Base-by-base conservation (phyloP, 2,329 filamentous ascomycete genomes). In the Lachnellula arida region DNA sequence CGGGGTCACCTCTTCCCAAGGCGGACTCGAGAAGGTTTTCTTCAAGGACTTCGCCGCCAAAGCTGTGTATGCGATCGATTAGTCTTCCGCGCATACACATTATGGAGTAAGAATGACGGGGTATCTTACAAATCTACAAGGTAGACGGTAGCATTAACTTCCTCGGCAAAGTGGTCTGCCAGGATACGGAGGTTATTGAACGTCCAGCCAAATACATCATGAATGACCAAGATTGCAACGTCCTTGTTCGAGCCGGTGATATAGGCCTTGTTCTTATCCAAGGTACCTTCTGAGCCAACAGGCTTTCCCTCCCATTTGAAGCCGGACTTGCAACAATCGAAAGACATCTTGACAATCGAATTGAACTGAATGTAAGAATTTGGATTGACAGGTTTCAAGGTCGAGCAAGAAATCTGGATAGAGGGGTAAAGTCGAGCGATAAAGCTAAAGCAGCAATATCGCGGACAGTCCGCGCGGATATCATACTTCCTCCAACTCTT, bases 101-200 rank as follows among this genome's bases (percentile, higher is more conserved):
- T n/a, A n/a, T n/a, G n/a, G n/a, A n/a, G n/a, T n/a, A n/a, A 11
- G 28, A 32, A 32, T 8, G 9, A 32, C 12, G 19, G 14, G 44
- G 11, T 12, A 32, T 46, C 44, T 25, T 46, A 46, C 44, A 34
- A 46, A 23, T 46, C 44, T 28, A 46, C 44, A 15, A 78, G 56
- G 58, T 76, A 78, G 22, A 76, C 75, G 1, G 75, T 77, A 0
- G 70, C 75, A 35, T 72, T 63, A n/a, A 66, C 68, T 56, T 78
- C 74, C 22, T 65, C 62, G 3, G 76, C 75, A 54, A 72, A 77
- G 62, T 75, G 69, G 54, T 78, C 76, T 1, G 75, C 75, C 2
- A 78, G 65, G 1, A 78, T 63, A 0, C 75, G 70, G 37, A 68
- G 60, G 56, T 78, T 79, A 25, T 65, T 63, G 40, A 75, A 75